Base-by-base conservation (phyloP, 225 moss, liverwort and hornwort genomes). In the Physcomitrium patens region DNA sequence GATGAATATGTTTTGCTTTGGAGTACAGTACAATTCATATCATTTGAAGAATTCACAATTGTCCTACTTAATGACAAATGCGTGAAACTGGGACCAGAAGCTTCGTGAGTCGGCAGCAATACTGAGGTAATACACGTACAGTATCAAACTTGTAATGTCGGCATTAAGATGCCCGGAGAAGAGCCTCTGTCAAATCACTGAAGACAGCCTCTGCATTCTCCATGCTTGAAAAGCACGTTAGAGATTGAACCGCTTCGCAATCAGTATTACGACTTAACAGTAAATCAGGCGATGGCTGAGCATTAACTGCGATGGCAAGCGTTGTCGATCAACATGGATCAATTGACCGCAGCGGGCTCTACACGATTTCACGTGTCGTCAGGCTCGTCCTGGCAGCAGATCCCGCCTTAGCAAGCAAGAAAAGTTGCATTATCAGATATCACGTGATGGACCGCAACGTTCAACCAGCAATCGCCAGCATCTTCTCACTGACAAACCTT, bases 111-210 rank as follows among this genome's bases (percentile, higher is more conserved):
- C 18, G 26, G 49, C 7, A 37, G 31, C 31, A 15, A n/a, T 53
- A 18, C 28, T 46, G 54, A 6, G 60, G 20, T 83, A 48, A 69
- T 74, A 65, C 74, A 57, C 70, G 73, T 68, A 37, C 68, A 68
- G 67, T 24, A 73, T 65, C 65, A 65, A 52, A 65, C 74, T 56
- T 63, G 81, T 75, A 84, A 71, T 57, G 75, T 84, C 70, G 67
- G 75, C 84, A 71, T 24, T 45, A 73, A 85, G 77, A 79, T 79
- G 79, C 85, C 82, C 79, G 16, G 49, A 45, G 53, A 79, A 85
- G 79, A 82, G 79, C 79, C 82, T 76, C 85, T 79, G 82, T 82
- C 82, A 86, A 81, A 69, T 79, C 72, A 70, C 28, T 72, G 26
- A 68, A 69, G 41, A 69, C 42, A 19, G 64, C 58, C 9, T 24